Percentiles rank a stretch among this genome's conserved stretches.
Evolutionary conservation across 1,139 yeast species (phyloP).

Genomic region (Blastobotrys illinoisensis): DNA sequence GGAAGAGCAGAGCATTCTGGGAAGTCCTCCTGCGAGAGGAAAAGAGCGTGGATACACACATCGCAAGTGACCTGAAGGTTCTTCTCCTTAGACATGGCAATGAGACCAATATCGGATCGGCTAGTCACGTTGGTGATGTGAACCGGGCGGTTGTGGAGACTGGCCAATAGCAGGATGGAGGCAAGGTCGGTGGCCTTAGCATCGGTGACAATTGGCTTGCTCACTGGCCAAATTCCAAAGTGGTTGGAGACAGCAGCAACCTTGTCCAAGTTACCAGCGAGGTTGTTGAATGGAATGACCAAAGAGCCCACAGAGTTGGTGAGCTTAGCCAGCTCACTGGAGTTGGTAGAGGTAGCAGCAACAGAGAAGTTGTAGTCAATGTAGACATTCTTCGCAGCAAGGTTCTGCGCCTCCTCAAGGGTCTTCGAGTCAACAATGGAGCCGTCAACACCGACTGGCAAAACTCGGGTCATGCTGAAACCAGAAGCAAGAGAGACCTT

Average conservation of each 20-base stretch:
- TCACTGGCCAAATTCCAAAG: conserved; percentile 76
- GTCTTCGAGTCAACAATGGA: conserved; percentile 60
- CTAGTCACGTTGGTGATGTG: conserved; percentile 85
- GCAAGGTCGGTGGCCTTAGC: conserved; percentile 91
- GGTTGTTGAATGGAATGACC: conserved; percentile 74
- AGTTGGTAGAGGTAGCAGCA: conserved; percentile 74
- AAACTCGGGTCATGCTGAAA: conserved; percentile 76
- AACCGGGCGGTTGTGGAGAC: conserved; percentile 77
- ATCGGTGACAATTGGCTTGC: conserved; percentile 85
- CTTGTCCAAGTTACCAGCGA: conserved; percentile 52
- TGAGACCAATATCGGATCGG: conserved; percentile 76
- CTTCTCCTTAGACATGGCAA: conserved; percentile 80
- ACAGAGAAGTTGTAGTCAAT: conserved; percentile 80
- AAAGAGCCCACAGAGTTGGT: conserved; percentile 69
- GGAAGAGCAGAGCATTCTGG: conserved; percentile 73
- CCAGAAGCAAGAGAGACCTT: conserved; percentile 77
- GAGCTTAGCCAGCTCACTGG: conserved; percentile 56
- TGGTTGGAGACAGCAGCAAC: conserved; percentile 75
- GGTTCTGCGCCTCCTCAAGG: conserved; percentile 49
- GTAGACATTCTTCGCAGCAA: conserved; percentile 47
- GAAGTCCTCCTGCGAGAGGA: conserved; percentile 66
- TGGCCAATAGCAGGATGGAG: conserved; percentile 81
- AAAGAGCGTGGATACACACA: conserved; percentile 74
- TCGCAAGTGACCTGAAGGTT: conserved; percentile 84
- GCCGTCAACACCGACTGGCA: conserved; percentile 67